phyloP scores from a whole-genome alignment of 176 grass and related monocot species.

The Oryza coarctata region DNA sequence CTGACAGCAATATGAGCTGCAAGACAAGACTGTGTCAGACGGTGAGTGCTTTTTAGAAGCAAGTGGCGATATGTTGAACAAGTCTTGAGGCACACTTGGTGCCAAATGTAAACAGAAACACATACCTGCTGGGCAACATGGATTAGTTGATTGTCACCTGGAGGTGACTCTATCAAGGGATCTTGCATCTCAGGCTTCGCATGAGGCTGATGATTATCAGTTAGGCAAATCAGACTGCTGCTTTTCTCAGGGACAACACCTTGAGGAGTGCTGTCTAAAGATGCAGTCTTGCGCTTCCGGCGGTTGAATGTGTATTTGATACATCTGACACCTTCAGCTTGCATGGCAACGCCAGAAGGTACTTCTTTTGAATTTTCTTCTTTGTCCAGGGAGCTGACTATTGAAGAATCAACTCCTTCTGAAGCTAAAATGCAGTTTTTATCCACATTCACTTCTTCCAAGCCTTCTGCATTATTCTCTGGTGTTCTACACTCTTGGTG shows the following conservation, averaged over 20 bases:
- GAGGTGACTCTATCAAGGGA: constrained; percentile 47
- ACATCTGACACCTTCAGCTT: constrained; percentile 53
- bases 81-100: neutral
- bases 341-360: constrained; percentile 34
- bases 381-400: constrained; percentile 27
- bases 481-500: constrained; percentile 21
- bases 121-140: constrained; percentile 84
- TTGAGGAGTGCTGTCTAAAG: constrained; percentile 42
- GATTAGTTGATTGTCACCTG: constrained; percentile 64
- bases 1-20: constrained; percentile 92
- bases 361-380: constrained; percentile 28
- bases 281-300: constrained; percentile 72
- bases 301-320: constrained; percentile 90
- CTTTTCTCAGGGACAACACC: constrained; percentile 38
- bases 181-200: constrained; percentile 35
- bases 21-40: constrained; percentile 24
- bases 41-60: neutral
- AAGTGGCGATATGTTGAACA: neutral
- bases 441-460: constrained; percentile 30
- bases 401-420: constrained; percentile 32
- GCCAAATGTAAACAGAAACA: constrained; percentile 24
- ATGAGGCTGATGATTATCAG: constrained; percentile 34
- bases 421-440: constrained; percentile 40
- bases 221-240: constrained; percentile 17
- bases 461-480: constrained; percentile 27